Evolutionary conservation across 169 alveolate species (phyloP).

Genomic region (Eimeria praecox): DNA sequence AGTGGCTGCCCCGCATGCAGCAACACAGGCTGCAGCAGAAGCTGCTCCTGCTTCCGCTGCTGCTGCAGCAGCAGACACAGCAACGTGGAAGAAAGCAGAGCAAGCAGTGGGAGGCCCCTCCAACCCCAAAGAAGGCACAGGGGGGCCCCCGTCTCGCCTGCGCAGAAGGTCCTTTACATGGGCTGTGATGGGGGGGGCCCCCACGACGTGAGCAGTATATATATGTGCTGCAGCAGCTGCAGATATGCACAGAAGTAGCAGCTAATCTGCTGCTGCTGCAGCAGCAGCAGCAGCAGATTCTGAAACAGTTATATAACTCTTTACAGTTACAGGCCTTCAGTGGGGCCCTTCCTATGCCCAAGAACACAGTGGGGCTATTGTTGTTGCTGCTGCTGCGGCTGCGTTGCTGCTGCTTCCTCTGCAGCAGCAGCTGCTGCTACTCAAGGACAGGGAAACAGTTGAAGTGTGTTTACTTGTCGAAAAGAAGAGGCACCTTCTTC

Average conservation of each 20-base stretch:
- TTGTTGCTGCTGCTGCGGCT: neutral
- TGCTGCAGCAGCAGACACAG: neutral
- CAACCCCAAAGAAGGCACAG: neutral
- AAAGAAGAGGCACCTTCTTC: slow-evolving; percentile 19
- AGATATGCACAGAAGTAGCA: neutral
- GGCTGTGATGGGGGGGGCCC: slow-evolving; percentile 8
- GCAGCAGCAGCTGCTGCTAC: slow-evolving; percentile 2
- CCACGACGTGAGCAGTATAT: neutral
- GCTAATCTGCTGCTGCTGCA: neutral
- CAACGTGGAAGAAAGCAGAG: neutral
- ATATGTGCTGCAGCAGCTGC: neutral
- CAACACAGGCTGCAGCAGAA: neutral
- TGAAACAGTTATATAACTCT: neutral
- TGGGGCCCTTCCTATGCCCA: neutral
- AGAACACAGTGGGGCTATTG: neutral
- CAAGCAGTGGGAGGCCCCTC: neutral
- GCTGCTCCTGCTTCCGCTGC: neutral
- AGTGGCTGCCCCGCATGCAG: neutral
- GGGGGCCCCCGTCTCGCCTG: neutral
- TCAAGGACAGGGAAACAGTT: neutral
- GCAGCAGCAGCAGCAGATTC: slow-evolving; percentile 2
- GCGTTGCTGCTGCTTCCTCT: neutral
- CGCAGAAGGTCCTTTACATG: slow-evolving; percentile 50
- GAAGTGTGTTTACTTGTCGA: slow-evolving; percentile 19
- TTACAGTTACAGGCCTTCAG: neutral